phyloP scores from a whole-genome alignment of 331 rosid species.

The Pyracantha coccinea region DNA sequence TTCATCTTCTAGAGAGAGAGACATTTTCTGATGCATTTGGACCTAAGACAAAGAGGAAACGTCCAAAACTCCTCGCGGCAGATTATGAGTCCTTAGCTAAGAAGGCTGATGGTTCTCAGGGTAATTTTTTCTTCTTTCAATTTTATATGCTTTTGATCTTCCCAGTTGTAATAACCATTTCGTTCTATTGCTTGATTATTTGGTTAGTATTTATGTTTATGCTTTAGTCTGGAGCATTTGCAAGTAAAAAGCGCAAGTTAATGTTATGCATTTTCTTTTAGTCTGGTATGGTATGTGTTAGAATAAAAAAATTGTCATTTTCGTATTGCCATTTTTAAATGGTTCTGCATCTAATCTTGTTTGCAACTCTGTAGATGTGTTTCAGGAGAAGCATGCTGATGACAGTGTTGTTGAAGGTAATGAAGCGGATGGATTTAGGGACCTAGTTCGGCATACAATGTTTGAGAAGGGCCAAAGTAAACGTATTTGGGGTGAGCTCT shows the following conservation, averaged over 20 bases:
- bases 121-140: constrained; percentile 13
- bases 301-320: not conserved
- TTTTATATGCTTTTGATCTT: not conserved
- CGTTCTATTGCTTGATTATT: not conserved
- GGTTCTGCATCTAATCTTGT: not conserved
- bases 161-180: not conserved
- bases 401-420: constrained; percentile 35
- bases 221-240: not conserved
- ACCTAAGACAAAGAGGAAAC: constrained; percentile 82
- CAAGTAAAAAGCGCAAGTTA: not conserved
- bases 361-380: constrained; percentile 37
- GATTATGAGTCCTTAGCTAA: constrained; percentile 68
- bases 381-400: constrained; percentile 50
- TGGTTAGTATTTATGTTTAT: not conserved
- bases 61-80: constrained; percentile 65
- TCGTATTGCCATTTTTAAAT: not conserved
- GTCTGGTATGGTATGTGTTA: too few relatives aligned
- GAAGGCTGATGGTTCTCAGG: constrained; percentile 89
- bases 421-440: constrained; percentile 79
- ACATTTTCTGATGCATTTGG: constrained; percentile 87
- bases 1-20: constrained; percentile 89
- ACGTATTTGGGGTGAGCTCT: constrained; percentile 99
- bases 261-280: not conserved
- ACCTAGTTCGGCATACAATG: constrained; percentile 86
- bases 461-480: constrained; percentile 99